These are phyloP conservation scores for Clonostachys rosea DNA, from an alignment of 2,329 filamentous ascomycete genomes.

Conservation along the genomic window DNA sequence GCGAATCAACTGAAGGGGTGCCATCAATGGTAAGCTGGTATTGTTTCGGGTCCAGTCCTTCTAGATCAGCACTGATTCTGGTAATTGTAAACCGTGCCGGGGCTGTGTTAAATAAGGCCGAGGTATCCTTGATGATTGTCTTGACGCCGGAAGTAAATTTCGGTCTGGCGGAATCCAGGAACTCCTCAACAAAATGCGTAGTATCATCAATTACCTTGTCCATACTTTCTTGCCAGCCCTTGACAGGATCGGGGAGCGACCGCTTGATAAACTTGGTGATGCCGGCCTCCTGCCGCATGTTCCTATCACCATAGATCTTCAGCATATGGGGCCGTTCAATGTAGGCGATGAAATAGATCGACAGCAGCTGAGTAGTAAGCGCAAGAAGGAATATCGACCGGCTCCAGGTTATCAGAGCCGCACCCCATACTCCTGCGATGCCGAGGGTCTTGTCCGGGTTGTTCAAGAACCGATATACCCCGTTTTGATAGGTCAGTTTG, in stretches of 20 bases:
- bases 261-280: slow-evolving; percentile 87
- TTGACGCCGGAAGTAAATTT: slow-evolving; percentile 84
- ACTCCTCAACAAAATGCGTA: slow-evolving; percentile 84
- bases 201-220: slow-evolving; percentile 85
- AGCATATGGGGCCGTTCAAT: slow-evolving; percentile 98
- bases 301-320: slow-evolving; percentile 79
- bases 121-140: slow-evolving; percentile 83
- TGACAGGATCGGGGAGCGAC: slow-evolving; percentile 77
- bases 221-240: slow-evolving; percentile 79
- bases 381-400: slow-evolving; percentile 82
- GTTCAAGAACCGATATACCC: slow-evolving; percentile 94
- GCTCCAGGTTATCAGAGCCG: slow-evolving; percentile 90
- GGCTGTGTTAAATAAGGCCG: slow-evolving; percentile 82
- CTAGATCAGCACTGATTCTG: slow-evolving; percentile 72
- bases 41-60: slow-evolving; percentile 72
- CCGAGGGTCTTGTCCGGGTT: slow-evolving; percentile 95
- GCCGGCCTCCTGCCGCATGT: slow-evolving; percentile 80
- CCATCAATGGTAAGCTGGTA: slow-evolving; percentile 76
- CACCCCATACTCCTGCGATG: slow-evolving; percentile 91
- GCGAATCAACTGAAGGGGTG: slow-evolving; percentile 45
- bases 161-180: slow-evolving; percentile 79
- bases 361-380: slow-evolving; percentile 78
- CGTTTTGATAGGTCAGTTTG: slow-evolving; percentile 86
- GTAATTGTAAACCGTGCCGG: slow-evolving; percentile 82
- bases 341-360: slow-evolving; percentile 82